Evolutionary conservation across 768 basidiomycete species (phyloP), one percentile per base, ranked within the genome.

Genomic region (Lyophyllum atratum): DNA sequence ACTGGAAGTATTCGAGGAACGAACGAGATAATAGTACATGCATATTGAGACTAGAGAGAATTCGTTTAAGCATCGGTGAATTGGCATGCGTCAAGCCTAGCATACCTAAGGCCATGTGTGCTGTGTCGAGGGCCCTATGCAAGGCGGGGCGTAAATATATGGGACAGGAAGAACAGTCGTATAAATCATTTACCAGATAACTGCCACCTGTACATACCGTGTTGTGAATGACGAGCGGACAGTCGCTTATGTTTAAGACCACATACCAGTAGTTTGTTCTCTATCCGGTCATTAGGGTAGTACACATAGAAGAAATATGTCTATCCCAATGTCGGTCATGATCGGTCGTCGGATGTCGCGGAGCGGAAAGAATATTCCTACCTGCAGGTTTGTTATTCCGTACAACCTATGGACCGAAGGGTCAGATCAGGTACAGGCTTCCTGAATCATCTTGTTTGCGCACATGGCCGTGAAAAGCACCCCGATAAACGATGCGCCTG

Each of bases 21-120:
- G 22, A 25, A 64, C 71, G 37, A 78, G 66, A 59, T 80, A 78
- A 59, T 72, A 66, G 59, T 80, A 78, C 52, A 78, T 71, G 53
- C 67, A 63, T 44, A 66, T 52, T 4, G 69, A 64, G 26, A 72
- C 72, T 76, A 52, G 28, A 24, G 33, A 45, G 10, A n/a, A 4
- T n/a, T 42, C 15, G 12, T 3, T 19, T 43, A 17, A 51, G 43
- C 3, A 33, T 19, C n/a, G 33, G 43, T 50, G 8, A 29, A 10
- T 26, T 29, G 19, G 28, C 17, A 48, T 8, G 29, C n/a, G n/a
- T n/a, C n/a, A 24, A 10, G 33, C 6, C 14, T 9, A 37, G 50
- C 68, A 39, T 52, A 73, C 72, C 71, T 2, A 73, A 56, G 17
- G 61, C 64, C 48, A 67, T 67, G 40, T 75, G 74, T 4, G 67